Base-by-base conservation (phyloP, 225 moss, liverwort and hornwort species). In the Asterella californica region DNA sequence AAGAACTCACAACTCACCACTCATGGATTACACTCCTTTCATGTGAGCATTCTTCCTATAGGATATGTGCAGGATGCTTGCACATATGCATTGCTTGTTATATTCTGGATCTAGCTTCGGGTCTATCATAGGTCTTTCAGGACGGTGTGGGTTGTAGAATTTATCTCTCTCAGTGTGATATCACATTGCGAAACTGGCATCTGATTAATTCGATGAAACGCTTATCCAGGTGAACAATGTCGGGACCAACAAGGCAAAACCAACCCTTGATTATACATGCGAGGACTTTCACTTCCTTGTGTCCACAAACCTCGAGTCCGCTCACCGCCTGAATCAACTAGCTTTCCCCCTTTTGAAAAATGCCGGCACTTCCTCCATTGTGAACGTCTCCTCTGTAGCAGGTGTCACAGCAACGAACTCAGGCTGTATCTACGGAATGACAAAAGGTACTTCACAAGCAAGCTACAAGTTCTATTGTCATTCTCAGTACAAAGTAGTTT, bases 281-380 rank as follows among this genome's bases (percentile, higher is more conserved):
- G 88, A 90, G 68, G 94, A 94, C 25, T 88, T 82, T 57, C 68
- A 87, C 25, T 84, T 84, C 8, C 0, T 93, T 0, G 76, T 92
- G 81, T 63, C 86, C 57, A 90, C 91, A 18, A 95, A 95, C 54
- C 87, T 95, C 38, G 92, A 92, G 86, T 95, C 94, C n/a, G 90
- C 87, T 2, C 91, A 84, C 63, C 85, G 88, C 81, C n/a, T n/a
- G n/a, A n/a, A n/a, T n/a, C n/a, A n/a, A n/a, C n/a, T n/a, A n/a
- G n/a, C n/a, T n/a, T n/a, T n/a, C n/a, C n/a, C n/a, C n/a, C n/a
- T n/a, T n/a, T n/a, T n/a, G n/a, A n/a, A n/a, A n/a, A n/a, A n/a
- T n/a, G n/a, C n/a, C n/a, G n/a, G n/a, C n/a, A n/a, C n/a, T n/a
- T n/a, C n/a, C n/a, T n/a, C n/a, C n/a, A 78, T 94, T 29, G 89